Percentiles rank a stretch among this genome's conserved stretches.
phyloP scores from a whole-genome alignment of 768 basidiomycete genomes.

The Collybia nuda region DNA sequence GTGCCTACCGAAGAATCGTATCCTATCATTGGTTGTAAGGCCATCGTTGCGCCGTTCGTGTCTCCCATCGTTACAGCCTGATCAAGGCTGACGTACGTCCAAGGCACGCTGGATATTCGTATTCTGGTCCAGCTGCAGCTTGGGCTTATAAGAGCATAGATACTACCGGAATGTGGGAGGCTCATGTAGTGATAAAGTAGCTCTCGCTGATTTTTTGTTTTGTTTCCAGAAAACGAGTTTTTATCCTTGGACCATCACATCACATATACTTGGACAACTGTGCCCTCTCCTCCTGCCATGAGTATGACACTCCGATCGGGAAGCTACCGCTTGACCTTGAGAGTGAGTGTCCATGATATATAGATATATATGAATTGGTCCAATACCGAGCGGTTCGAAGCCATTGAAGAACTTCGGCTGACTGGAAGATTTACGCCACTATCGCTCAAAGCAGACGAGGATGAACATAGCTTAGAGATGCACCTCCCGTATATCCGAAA shows the following conservation, averaged over 20 bases:
- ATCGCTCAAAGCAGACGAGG: conserved; percentile 72
- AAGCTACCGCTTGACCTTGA: conserved; percentile 74
- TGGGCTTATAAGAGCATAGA: conserved; percentile 96
- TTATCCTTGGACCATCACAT: conserved; percentile 95
- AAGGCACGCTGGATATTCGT: conserved; percentile 95
- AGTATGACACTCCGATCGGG: conserved; percentile 87
- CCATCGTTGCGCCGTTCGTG: conserved; percentile 96
- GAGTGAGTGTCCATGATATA: conserved; percentile 47
- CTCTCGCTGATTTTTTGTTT: too few species aligned
- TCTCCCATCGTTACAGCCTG: conserved; percentile 1
- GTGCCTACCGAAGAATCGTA: conserved; percentile 39
- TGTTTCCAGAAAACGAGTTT: conserved; percentile 75
- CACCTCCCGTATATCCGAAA: conserved; percentile 91
- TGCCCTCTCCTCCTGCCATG: conserved; percentile 75
- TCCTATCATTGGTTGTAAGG: conserved; percentile 70
- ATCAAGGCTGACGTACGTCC: conserved; percentile 4
- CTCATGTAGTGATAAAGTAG: too few species aligned
- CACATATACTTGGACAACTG: conserved; percentile 86
- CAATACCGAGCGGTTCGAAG: conserved; percentile 34
- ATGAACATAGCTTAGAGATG: conserved; percentile 98
- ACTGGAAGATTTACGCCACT: conserved; percentile 75
- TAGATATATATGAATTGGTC: neutral
- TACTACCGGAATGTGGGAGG: conserved; percentile 69
- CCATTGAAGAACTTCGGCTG: conserved; percentile 58
- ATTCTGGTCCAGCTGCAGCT: conserved; percentile 91